Conservation (phyloP, 257 asterid genomes). For the Solanum chiquidenum region DNA sequence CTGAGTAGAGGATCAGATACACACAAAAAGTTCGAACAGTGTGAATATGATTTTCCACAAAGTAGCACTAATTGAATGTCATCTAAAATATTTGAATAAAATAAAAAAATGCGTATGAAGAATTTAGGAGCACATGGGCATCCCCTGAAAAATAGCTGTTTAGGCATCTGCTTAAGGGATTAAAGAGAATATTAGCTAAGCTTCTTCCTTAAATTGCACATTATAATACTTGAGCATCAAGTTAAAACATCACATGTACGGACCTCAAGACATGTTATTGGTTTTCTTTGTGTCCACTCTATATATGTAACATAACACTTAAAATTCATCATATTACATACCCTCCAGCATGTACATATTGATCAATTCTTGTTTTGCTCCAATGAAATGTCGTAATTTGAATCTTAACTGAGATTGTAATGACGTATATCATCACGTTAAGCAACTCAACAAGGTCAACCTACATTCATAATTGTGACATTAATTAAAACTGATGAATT, state of each 20-base stretch:
- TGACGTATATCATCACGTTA: background rate
- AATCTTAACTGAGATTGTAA: background rate
- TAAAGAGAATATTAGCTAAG: background rate
- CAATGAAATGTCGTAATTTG: background rate
- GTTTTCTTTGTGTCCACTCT: background rate
- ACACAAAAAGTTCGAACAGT: no score
- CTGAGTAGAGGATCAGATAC: no score
- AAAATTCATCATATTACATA: background rate
- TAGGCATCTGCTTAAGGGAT: background rate
- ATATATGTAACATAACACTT: background rate
- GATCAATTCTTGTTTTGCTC: background rate
- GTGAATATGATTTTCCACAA: no score
- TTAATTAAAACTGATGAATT: background rate
- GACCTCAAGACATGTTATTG: background rate
- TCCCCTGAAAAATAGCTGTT: background rate
- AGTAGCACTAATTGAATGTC: no score
- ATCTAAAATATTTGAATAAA: background rate
- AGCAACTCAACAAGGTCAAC: background rate
- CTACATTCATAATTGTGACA: background rate
- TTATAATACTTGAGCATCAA: no score
- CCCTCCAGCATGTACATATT: background rate
- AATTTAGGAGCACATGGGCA: background rate
- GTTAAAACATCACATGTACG: constrained; percentile 1
- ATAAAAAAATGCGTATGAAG: background rate
- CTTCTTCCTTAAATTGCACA: background rate